Conservation (phyloP, 768 basidiomycete species). For the Mrakia frigida region DNA sequence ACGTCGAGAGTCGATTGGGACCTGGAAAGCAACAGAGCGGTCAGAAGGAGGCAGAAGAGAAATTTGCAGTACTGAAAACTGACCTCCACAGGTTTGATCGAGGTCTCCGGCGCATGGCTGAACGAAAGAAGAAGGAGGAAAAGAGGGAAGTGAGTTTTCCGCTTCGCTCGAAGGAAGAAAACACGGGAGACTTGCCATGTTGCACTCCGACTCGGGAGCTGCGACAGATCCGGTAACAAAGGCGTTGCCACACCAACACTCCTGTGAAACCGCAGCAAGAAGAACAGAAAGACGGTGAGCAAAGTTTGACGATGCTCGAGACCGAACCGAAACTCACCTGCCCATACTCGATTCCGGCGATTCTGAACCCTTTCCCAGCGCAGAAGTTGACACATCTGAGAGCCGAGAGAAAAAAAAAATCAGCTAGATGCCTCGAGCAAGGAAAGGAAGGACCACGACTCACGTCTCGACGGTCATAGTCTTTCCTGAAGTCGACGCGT, state of each 20-base stretch:
- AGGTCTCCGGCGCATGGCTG: background rate
- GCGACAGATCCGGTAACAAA: background rate
- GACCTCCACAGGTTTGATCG: background rate
- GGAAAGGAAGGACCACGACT: background rate
- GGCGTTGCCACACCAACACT: constrained; percentile 9
- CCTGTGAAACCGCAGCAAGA: background rate
- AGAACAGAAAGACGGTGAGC: background rate
- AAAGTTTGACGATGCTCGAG: background rate
- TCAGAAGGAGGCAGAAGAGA: no score
- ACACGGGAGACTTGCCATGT: background rate
- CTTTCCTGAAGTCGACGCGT: background rate
- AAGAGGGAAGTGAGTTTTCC: background rate
- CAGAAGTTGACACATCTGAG: constrained; percentile 16
- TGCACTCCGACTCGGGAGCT: background rate
- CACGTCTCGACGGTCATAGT: constrained; percentile 24
- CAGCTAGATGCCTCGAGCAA: background rate
- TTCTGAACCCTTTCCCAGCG: constrained; percentile 34
- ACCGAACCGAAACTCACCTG: background rate
- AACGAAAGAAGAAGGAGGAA: background rate
- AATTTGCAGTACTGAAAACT: no score
- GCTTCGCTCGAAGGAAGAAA: no score
- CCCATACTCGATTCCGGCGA: constrained; percentile 44
- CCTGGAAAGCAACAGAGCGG: background rate
- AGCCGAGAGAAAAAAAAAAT: background rate
- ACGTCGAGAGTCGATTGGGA: background rate